Percentiles rank a stretch among this genome's conserved stretches.
These are phyloP conservation scores for Diutina sp. DNA, from an alignment of 1,139 yeast species.

Conservation along the genomic window DNA sequence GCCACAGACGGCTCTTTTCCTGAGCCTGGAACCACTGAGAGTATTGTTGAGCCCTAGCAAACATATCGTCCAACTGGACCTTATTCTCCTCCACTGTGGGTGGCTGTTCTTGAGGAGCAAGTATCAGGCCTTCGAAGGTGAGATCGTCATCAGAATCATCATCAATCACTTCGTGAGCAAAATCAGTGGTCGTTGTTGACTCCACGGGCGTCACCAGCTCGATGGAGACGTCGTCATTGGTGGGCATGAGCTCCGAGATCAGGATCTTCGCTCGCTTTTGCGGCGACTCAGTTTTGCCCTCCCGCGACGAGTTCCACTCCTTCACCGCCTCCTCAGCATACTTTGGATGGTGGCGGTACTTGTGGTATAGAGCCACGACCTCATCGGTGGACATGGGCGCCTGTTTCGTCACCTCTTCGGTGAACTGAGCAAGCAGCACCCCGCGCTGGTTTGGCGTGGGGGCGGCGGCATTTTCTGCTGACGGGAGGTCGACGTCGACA, in stretches of 20 bases:
- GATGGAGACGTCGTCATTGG: background rate
- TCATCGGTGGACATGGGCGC: background rate
- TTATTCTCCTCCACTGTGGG: background rate
- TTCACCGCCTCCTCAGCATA: background rate
- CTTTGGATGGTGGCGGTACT: background rate
- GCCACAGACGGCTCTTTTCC: conserved; percentile 5
- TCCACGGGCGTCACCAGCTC: background rate
- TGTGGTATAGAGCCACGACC: background rate
- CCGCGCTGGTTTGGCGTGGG: background rate
- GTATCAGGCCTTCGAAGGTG: background rate
- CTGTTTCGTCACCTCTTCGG: background rate
- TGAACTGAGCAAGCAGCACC: background rate
- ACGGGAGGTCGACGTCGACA: background rate
- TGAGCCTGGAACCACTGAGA: background rate
- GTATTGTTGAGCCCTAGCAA: background rate
- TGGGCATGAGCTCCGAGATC: background rate
- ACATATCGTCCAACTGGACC: background rate
- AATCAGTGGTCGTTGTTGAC: background rate
- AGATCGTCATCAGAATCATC: background rate
- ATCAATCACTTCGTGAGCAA: background rate
- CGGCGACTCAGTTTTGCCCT: background rate
- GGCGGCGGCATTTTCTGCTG: background rate
- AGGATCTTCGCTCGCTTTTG: background rate
- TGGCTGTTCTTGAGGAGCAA: background rate
- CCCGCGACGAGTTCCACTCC: background rate